Evolutionary conservation across 208 protist genomes (phyloP), one percentile per base, ranked within the genome.

Genomic region (Porcisia hertigi): DNA sequence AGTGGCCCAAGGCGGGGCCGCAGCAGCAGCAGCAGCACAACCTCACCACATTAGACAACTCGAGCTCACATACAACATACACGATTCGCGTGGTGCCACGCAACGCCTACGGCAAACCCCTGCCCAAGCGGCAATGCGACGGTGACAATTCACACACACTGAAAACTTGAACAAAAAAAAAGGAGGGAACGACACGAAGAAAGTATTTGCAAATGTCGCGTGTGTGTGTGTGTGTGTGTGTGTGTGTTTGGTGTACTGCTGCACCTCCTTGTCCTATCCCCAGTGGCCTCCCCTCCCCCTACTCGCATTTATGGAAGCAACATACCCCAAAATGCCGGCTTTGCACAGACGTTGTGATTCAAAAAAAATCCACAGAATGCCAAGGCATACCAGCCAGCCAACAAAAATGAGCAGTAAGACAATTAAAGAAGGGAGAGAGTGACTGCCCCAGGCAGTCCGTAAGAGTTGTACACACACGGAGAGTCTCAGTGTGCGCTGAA

Each of bases 141-240:
- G 9, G 57, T 78, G 30, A 78, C 74, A 9, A 64, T 78, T 39
- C 74, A 69, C 4, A 78, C 74, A 18, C 43, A 54, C 2, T 71
- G 49, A 12, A 0, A 41, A 65, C 60, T 20, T 16, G 20, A 20
- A 25, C 5, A 41, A 25, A 65, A 16, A 65, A 18, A 43, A 18
- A 5, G 12, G 25, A 30, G 30, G 30, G 30, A 30, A 30, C 30
- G 30, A 30, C 30, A 30, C 0, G 30, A 30, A 30, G 30, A 30
- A 30, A 30, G 30, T 30, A 30, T 30, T 30, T 30, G 30, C 30
- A 30, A 30, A 30, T 30, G 30, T 30, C 30, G 30, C 30, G 30
- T 30, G 30, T 2, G 25, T 43, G 4, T n/a, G 60, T 65, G 60
- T 65, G 60, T 65, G 60, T 39, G 60, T 65, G 60, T 39, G 60